Base-by-base conservation (phyloP, 2,329 filamentous ascomycete genomes). In the Trichoderma atroviride region DNA sequence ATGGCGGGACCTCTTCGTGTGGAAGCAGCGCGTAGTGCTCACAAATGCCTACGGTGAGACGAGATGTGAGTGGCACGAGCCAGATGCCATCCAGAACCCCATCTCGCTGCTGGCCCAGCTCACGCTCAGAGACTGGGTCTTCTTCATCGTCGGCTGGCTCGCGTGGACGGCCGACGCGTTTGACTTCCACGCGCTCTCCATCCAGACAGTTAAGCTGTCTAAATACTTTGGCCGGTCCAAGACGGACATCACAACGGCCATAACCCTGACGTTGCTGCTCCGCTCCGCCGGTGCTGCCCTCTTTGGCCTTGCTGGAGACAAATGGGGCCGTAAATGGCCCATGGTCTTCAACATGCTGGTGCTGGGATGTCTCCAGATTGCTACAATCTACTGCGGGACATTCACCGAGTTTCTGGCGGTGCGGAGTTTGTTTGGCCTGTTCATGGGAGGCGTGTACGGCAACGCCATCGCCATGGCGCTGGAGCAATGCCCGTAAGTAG, bases 81-180 rank as follows among this genome's bases (percentile, higher is more conserved):
- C 91, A 0, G 85, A 88, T 56, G 88, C 86, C 16, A 84, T 93
- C 68, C 82, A 85, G 74, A 92, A 95, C 77, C 92, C 92, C 50
- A 81, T 95, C 79, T 87, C 84, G 47, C 83, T 95, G 35, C 83
- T 93, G 71, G 84, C 83, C 33, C 85, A 89, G 79, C 84, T 96
- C 19, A 86, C 84, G 3, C 81, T 82, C 29, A 87, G 84, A 70
- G 89, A 91, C 76, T 95, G 92, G 92, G 76, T 92, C 19, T 94
- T 92, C 82, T 89, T 95, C 81, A 72, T 91, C 52, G 90, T 93
- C 13, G 92, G 91, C 3, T 89, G 94, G 76, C 79, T 86, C 40
- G 89, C 91, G 19, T 95, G 92, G 92, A 91, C 88, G 1, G 92
- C 91, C 69, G 92, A 95, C 78, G 92, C 92, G 4, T 95, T 94